Percentiles rank a stretch among this genome's conserved stretches.
These are phyloP conservation scores for Paxillus ammoniavirescens DNA, from an alignment of 768 basidiomycete genomes.

Conservation along the genomic window DNA sequence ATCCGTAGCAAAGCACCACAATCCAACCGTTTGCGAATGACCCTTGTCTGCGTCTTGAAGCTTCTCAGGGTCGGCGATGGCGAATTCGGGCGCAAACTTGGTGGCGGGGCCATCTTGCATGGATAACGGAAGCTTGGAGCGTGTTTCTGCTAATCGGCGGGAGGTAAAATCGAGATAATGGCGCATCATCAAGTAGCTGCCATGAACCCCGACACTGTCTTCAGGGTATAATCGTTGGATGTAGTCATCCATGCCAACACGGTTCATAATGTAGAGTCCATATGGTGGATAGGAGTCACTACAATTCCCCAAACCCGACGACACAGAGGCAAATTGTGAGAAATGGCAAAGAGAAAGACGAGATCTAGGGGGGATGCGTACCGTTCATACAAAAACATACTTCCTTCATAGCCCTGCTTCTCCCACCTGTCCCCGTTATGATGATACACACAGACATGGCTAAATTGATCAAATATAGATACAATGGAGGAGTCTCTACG, in stretches of 20 bases:
- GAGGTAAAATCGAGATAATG: conserved; percentile 69
- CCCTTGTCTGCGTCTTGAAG: conserved; percentile 53
- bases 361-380: conserved; percentile 34
- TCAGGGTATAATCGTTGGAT: conserved; percentile 74
- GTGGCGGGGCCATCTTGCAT: conserved; percentile 32
- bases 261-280: conserved; percentile 82
- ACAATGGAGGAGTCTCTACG: conserved; percentile 77
- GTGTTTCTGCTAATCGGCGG: conserved; percentile 41
- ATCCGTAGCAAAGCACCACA: conserved; percentile 75
- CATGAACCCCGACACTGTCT: conserved; percentile 62
- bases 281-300: conserved; percentile 80
- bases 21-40: conserved; percentile 54
- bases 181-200: conserved; percentile 70
- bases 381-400: conserved; percentile 88
- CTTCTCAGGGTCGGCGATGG: conserved; percentile 41
- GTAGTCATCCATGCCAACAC: conserved; percentile 77
- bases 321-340: conserved; percentile 4
- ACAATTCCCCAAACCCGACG: background rate
- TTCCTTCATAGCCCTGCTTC: conserved; percentile 83
- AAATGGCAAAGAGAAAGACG: background rate
- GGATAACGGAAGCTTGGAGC: conserved; percentile 20
- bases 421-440: conserved; percentile 75
- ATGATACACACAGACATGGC: conserved; percentile 81
- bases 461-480: conserved; percentile 85
- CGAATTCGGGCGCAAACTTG: conserved; percentile 53